These are phyloP conservation scores for Prinsepia uniflora DNA, from an alignment of 306 rosid genomes.

Conservation along the genomic window DNA sequence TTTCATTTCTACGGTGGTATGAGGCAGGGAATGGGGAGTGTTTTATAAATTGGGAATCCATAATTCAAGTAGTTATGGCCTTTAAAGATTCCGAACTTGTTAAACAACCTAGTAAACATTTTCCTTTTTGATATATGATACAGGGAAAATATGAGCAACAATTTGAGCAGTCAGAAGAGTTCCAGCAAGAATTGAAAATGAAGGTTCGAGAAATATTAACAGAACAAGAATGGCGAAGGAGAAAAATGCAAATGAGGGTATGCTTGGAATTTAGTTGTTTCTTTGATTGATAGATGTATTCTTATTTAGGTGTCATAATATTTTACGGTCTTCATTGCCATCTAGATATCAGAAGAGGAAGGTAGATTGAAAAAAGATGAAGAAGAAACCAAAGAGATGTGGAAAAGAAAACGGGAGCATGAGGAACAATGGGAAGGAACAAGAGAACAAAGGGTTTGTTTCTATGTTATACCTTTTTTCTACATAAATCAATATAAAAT, in stretches of 20 bases:
- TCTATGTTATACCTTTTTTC: constrained; percentile 18
- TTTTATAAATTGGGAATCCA: neutral
- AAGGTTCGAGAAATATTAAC: constrained; percentile 93
- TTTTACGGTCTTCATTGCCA: constrained; percentile 23
- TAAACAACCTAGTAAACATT: constrained; percentile 12
- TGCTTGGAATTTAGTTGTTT: constrained; percentile 17
- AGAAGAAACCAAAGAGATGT: constrained; percentile 94
- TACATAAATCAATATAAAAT: neutral
- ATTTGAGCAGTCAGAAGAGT: constrained; percentile 78
- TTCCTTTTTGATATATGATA: constrained; percentile 15
- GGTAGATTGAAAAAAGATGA: constrained; percentile 95
- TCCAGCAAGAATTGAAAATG: constrained; percentile 76
- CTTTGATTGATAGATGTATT: constrained; percentile 1
- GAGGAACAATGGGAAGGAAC: constrained; percentile 99
- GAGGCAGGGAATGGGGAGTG: neutral
- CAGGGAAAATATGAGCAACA: constrained; percentile 94
- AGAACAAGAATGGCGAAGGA: constrained; percentile 97
- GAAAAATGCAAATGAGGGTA: constrained; percentile 99
- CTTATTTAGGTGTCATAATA: constrained; percentile 13
- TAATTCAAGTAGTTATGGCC: neutral
- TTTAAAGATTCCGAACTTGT: constrained; percentile 6
- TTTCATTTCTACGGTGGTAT: neutral
- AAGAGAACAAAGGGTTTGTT: constrained; percentile 85
- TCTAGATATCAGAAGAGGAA: constrained; percentile 97
- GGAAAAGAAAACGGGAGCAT: constrained; percentile 97